Percentiles rank a stretch among this genome's conserved stretches.
Conservation (phyloP, 192 early-diverging fungal genomes). For the Linnemannia hyalina region DNA sequence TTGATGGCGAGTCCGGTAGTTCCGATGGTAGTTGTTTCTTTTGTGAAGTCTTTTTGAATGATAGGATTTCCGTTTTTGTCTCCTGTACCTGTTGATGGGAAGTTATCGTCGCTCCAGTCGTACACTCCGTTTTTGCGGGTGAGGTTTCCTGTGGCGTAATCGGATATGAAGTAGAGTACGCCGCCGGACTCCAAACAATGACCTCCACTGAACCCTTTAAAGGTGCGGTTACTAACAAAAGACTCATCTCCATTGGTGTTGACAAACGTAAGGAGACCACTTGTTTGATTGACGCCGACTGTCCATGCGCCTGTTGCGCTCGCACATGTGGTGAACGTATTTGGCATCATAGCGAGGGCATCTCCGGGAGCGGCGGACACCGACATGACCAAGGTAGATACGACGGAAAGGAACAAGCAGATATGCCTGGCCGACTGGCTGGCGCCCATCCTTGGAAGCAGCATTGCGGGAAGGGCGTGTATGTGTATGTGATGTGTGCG, state of each 20-base stretch:
- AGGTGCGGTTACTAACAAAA: too few species aligned
- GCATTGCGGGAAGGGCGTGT: neutral
- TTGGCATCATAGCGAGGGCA: neutral
- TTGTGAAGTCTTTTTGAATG: neutral
- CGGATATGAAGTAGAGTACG: neutral
- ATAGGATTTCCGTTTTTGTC: too few species aligned
- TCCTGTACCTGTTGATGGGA: neutral
- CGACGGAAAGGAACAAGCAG: neutral
- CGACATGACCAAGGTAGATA: neutral
- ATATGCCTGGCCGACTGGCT: neutral
- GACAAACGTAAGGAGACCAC: neutral
- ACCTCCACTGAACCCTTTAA: neutral
- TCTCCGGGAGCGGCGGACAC: neutral
- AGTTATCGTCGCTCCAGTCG: neutral
- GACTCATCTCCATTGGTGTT: neutral
- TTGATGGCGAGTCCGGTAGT: neutral
- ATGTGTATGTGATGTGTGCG: neutral
- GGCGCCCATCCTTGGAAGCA: neutral
- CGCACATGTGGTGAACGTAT: neutral
- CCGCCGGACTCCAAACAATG: neutral
- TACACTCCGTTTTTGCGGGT: neutral
- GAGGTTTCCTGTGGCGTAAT: neutral
- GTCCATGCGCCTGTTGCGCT: constrained; percentile 4
- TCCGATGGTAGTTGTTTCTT: neutral
- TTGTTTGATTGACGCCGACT: neutral